Conservation (phyloP, 345 rosid species). For the Orychophragmus violaceus region DNA sequence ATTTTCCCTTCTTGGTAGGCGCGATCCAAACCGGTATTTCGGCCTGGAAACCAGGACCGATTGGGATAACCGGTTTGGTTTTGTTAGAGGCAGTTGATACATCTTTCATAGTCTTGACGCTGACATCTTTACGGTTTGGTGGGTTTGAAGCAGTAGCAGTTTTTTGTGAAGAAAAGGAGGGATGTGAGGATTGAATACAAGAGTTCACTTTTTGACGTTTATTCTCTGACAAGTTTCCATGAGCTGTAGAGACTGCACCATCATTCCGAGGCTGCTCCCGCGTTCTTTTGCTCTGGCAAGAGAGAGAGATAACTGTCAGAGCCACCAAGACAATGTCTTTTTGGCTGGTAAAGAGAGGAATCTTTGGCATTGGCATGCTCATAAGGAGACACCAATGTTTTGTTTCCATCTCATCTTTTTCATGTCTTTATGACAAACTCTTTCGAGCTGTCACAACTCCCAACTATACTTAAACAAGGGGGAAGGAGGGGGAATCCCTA, state of each 20-base stretch:
- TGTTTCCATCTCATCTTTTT: background rate
- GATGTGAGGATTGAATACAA: constrained; percentile 6
- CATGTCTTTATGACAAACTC: constrained; percentile 11
- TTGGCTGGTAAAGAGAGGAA: constrained; percentile 18
- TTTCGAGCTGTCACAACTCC: background rate
- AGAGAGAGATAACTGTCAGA: constrained; percentile 28
- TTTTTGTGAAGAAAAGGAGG: constrained; percentile 2
- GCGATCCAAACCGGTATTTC: constrained; percentile 40
- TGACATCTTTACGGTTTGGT: constrained; percentile 3
- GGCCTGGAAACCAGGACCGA: constrained; percentile 45
- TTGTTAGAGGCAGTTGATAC: background rate
- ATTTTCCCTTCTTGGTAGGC: constrained; percentile 19
- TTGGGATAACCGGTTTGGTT: constrained; percentile 29
- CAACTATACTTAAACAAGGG: background rate
- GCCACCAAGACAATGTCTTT: constrained; percentile 18
- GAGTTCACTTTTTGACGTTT: background rate
- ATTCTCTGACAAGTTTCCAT: constrained; percentile 13
- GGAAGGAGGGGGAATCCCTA: background rate
- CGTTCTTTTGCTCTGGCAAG: constrained; percentile 44
- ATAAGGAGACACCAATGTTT: constrained; percentile 12
- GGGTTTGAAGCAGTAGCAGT: constrained; percentile 10
- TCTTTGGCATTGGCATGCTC: constrained; percentile 10
- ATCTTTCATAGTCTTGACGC: constrained; percentile 8
- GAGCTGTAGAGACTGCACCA: constrained; percentile 10
- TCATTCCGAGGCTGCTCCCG: constrained; percentile 10